A percentile compares a stretch with the other conserved stretches of the same genome.
phyloP scores from a whole-genome alignment of 2,329 filamentous ascomycete species.

The Colletotrichum liaoningense region DNA sequence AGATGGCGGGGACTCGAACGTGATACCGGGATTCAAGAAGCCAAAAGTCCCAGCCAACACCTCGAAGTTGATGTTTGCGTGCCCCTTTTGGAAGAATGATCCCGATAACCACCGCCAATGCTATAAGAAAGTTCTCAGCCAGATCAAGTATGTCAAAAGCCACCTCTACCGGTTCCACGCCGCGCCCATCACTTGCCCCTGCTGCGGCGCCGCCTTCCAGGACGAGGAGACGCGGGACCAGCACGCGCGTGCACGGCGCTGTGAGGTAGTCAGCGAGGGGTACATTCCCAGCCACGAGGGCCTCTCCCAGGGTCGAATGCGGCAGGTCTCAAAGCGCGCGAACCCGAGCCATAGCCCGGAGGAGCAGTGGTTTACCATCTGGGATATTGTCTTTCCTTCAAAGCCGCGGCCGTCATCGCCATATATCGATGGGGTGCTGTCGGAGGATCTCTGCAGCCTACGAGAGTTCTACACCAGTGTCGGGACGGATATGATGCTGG shows the following conservation, averaged over 20 bases:
- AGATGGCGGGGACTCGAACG: neutral
- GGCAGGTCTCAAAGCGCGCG: slow-evolving; percentile 34
- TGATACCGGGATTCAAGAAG: neutral
- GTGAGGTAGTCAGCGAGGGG: neutral
- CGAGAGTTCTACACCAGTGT: slow-evolving; percentile 8
- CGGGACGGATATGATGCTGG: neutral
- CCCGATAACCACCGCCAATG: slow-evolving; percentile 41
- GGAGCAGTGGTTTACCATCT: slow-evolving; percentile 45
- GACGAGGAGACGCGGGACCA: slow-evolving; percentile 37
- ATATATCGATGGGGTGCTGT: slow-evolving; percentile 37
- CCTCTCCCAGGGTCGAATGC: slow-evolving; percentile 35
- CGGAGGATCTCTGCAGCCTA: slow-evolving; percentile 19
- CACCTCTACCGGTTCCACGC: slow-evolving; percentile 42
- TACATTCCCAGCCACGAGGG: neutral
- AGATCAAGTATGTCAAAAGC: slow-evolving; percentile 45
- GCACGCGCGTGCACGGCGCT: slow-evolving; percentile 35
- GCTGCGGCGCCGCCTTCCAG: slow-evolving; percentile 39
- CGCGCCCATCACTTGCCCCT: slow-evolving; percentile 42
- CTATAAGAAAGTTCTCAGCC: slow-evolving; percentile 41
- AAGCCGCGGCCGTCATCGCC: slow-evolving; percentile 38
- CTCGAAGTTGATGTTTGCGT: slow-evolving; percentile 36
- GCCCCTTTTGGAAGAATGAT: slow-evolving; percentile 46
- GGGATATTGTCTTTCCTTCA: slow-evolving; percentile 41
- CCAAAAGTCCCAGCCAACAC: neutral
- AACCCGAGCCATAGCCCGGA: slow-evolving; percentile 37